These are phyloP conservation scores for Rosa persica DNA, from an alignment of 306 rosid genomes.

Conservation along the genomic window DNA sequence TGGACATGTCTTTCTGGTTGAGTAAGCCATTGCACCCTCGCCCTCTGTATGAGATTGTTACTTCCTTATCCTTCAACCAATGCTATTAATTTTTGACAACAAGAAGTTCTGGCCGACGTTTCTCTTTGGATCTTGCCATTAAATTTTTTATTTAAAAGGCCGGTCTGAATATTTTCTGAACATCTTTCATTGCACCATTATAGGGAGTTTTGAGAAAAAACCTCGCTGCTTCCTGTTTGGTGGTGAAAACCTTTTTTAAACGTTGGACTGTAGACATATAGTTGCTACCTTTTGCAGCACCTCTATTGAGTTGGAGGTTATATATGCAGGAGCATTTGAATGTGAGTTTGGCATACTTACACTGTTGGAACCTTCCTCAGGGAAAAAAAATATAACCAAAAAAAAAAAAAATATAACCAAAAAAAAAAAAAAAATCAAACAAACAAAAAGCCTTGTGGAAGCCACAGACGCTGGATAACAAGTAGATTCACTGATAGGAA, in stretches of 20 bases:
- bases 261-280: not conserved
- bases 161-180: not conserved
- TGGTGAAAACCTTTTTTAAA: not conserved
- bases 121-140: not conserved
- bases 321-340: not conserved
- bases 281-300: not conserved
- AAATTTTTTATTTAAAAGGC: not conserved
- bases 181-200: not conserved
- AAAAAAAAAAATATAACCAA: not conserved
- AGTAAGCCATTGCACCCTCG: constrained; percentile 48
- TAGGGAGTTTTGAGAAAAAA: not conserved
- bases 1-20: constrained; percentile 93
- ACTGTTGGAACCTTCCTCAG: not conserved
- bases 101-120: not conserved
- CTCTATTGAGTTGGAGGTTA: not conserved
- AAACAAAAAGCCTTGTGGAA: not conserved
- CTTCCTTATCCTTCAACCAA: not conserved
- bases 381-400: not conserved
- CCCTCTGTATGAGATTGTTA: not conserved
- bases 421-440: not conserved
- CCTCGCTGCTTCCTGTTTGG: not conserved
- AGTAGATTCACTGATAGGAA: not conserved
- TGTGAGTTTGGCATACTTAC: not conserved
- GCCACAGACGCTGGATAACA: not conserved
- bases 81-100: not conserved